Percentiles rank a stretch among this genome's conserved stretches.
phyloP scores from a whole-genome alignment of 108 stramenopile species.

The Cyclostephanos invisitatus region DNA sequence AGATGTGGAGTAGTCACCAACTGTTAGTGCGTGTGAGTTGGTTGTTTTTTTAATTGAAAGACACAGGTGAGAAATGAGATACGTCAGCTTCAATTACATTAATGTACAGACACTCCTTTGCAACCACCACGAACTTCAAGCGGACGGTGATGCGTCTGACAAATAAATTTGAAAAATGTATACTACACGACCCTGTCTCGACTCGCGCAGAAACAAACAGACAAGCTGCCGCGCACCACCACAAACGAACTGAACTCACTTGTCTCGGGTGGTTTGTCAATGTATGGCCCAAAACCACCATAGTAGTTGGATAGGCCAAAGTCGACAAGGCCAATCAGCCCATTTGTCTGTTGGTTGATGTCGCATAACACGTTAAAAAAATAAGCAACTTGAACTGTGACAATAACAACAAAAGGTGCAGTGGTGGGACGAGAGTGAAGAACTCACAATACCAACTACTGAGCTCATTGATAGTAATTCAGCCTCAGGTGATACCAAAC shows the following conservation, averaged over 20 bases:
- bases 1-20: constrained; percentile 38
- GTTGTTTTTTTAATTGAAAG: background rate
- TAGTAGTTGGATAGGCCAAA: constrained; percentile 35
- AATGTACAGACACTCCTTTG: too few relatives aligned
- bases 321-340: constrained; percentile 39
- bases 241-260: background rate
- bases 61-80: background rate
- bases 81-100: too few relatives aligned
- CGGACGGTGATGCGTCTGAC: too few relatives aligned
- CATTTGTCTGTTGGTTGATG: constrained; percentile 24
- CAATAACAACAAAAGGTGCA: background rate
- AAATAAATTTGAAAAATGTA: background rate
- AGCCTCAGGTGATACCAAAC: constrained; percentile 47
- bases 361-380: too few relatives aligned
- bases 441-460: constrained; percentile 30
- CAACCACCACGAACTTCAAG: too few relatives aligned
- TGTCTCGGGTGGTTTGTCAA: background rate
- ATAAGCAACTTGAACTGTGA: background rate
- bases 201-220: background rate
- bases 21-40: background rate
- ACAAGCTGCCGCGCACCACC: background rate
- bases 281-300: constrained; percentile 35
- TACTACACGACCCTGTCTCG: too few relatives aligned
- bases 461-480: constrained; percentile 35
- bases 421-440: background rate